Conservation (phyloP, 2,329 filamentous ascomycete species). For the Trichoderma koningiopsis region DNA sequence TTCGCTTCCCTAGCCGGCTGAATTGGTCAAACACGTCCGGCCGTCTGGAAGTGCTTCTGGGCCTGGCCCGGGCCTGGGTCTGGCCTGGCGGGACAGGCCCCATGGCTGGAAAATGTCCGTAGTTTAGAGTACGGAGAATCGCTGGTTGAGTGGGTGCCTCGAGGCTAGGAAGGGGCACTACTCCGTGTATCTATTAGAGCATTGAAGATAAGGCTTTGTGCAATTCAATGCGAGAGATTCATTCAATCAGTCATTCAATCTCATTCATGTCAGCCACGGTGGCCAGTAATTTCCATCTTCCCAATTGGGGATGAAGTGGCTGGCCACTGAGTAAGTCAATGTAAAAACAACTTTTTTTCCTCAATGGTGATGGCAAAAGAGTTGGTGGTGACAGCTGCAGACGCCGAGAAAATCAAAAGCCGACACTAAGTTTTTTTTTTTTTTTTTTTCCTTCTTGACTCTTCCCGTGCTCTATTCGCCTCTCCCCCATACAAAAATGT, state of each 20-base stretch:
- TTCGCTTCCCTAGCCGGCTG: not conserved
- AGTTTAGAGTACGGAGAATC: slow-evolving; percentile 15
- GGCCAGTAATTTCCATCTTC: not conserved
- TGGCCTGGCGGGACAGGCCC: slow-evolving; percentile 1
- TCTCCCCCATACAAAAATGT: not conserved
- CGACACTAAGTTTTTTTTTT: not conserved
- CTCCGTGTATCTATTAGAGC: slow-evolving; percentile 4
- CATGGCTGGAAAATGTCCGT: slow-evolving; percentile 13
- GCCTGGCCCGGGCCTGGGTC: not conserved
- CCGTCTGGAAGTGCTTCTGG: not conserved
- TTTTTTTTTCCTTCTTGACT: not conserved
- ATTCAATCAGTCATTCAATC: not conserved
- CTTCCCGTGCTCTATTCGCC: not conserved
- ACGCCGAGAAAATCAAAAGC: not conserved
- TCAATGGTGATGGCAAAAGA: not conserved
- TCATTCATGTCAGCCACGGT: not conserved
- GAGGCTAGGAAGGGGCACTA: not conserved
- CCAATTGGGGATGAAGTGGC: not conserved
- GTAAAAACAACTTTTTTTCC: not conserved
- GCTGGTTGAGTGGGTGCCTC: not conserved
- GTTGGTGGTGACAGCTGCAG: not conserved
- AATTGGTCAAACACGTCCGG: not conserved
- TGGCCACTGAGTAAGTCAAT: not conserved
- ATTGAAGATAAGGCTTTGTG: not conserved
- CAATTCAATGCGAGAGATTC: not conserved